Conservation (phyloP, 1,139 yeast species). For the Nadsonia commutata region DNA sequence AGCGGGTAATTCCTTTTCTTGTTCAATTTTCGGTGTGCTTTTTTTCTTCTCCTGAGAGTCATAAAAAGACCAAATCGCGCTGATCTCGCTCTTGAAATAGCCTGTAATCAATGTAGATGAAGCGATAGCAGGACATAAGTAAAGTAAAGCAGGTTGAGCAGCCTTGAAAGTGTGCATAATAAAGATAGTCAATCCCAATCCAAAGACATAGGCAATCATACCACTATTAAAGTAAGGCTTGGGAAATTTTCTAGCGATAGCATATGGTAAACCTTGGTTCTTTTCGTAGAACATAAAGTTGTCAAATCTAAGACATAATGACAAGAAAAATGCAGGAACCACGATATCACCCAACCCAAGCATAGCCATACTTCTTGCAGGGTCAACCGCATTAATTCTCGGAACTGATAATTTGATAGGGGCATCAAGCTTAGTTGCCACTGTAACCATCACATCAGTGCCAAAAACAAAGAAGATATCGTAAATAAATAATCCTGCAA, state of each 20-base stretch:
- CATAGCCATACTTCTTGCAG: slow-evolving; percentile 22
- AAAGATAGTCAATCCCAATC: slow-evolving; percentile 30
- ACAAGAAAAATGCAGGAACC: slow-evolving; percentile 38
- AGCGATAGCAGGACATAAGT: slow-evolving; percentile 41
- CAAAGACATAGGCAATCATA: slow-evolving; percentile 31
- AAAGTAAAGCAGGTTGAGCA: slow-evolving; percentile 58
- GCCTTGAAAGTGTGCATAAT: slow-evolving; percentile 27
- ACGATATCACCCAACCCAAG: slow-evolving; percentile 50
- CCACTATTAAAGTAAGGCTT: slow-evolving; percentile 34
- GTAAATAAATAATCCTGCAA: slow-evolving; percentile 40
- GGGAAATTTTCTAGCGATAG: slow-evolving; percentile 26
- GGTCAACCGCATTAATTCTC: slow-evolving; percentile 13
- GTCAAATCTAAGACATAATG: slow-evolving; percentile 40
- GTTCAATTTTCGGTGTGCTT: neutral
- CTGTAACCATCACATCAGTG: slow-evolving; percentile 47
- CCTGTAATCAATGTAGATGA: slow-evolving; percentile 25
- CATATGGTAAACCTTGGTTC: slow-evolving; percentile 20
- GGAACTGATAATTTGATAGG: slow-evolving; percentile 47
- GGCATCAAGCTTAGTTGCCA: slow-evolving; percentile 40
- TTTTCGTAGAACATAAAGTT: slow-evolving; percentile 25
- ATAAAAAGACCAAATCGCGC: slow-evolving; percentile 26
- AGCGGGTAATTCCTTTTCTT: too few species aligned
- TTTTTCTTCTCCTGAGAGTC: slow-evolving; percentile 20
- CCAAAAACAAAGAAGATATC: slow-evolving; percentile 57
- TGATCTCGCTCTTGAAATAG: slow-evolving; percentile 27